Percentiles rank a stretch among this genome's conserved stretches.
Evolutionary conservation across 306 rosid genomes (phyloP).

Genomic region (Prunus salicina): DNA sequence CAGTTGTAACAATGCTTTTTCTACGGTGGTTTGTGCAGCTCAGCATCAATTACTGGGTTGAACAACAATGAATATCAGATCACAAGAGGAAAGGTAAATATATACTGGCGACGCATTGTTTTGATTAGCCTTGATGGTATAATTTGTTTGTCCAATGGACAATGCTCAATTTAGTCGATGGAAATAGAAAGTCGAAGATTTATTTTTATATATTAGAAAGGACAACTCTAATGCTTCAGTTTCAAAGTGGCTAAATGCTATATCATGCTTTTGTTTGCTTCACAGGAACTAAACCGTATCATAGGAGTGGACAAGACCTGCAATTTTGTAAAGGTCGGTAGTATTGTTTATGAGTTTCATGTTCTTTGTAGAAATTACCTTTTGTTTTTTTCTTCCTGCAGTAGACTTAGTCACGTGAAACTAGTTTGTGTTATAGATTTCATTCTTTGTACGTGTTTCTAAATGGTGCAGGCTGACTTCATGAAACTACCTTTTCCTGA

Average conservation of each 20-base stretch:
- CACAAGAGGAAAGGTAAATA: slow-evolving; percentile 75
- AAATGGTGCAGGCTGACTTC: slow-evolving; percentile 81
- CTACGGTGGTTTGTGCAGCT: slow-evolving; percentile 38
- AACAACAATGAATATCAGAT: slow-evolving; percentile 97
- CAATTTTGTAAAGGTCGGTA: slow-evolving; percentile 73
- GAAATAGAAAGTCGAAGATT: not conserved
- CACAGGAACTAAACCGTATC: slow-evolving; percentile 64
- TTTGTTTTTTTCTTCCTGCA: not conserved
- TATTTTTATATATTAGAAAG: not conserved
- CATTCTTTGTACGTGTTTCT: slow-evolving; percentile 12
- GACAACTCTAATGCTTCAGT: not conserved
- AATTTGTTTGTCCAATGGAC: not conserved
- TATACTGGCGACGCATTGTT: not conserved
- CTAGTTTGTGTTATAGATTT: not conserved
- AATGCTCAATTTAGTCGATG: not conserved
- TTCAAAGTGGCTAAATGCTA: slow-evolving; percentile 6
- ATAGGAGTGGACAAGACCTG: slow-evolving; percentile 70
- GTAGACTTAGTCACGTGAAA: not conserved
- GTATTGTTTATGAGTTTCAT: slow-evolving; percentile 18
- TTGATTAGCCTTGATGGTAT: not conserved
- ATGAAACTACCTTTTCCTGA: slow-evolving; percentile 91
- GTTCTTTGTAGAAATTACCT: not conserved
- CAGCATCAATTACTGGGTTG: slow-evolving; percentile 72
- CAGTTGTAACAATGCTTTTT: not conserved
- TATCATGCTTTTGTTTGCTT: slow-evolving; percentile 20